A percentile compares a stretch with the other conserved stretches of the same genome.
Conservation (phyloP, 345 rosid species). For the Populus ilicifolia region DNA sequence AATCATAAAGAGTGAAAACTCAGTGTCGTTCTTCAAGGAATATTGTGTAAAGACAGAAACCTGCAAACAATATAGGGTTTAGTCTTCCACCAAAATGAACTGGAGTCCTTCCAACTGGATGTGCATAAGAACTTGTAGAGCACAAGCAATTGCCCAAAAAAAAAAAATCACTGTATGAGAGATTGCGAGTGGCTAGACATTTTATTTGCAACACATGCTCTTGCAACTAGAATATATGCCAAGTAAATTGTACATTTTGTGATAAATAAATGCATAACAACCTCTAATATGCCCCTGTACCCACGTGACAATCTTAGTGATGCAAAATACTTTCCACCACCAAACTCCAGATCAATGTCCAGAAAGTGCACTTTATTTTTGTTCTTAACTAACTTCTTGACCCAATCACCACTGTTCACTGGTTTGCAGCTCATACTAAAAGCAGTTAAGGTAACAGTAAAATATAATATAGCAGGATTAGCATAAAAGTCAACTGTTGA, state of each 20-base stretch:
- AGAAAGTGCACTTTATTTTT: conserved; percentile 47
- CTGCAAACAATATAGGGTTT: conserved; percentile 42
- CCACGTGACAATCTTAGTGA: conserved; percentile 81
- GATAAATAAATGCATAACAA: conserved; percentile 21
- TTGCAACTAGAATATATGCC: neutral
- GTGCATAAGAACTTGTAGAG: neutral
- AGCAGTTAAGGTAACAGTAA: conserved; percentile 58
- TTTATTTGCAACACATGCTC: conserved; percentile 5
- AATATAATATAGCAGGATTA: conserved; percentile 66
- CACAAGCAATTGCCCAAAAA: neutral
- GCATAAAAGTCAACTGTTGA: conserved; percentile 73
- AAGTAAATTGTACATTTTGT: neutral
- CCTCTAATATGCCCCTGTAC: conserved; percentile 80
- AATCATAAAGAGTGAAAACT: conserved; percentile 50
- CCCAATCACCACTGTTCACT: conserved; percentile 81
- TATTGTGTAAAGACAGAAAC: conserved; percentile 66
- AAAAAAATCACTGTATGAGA: neutral
- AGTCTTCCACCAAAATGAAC: conserved; percentile 5
- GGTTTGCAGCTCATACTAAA: conserved; percentile 69
- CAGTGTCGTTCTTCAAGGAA: conserved; percentile 73
- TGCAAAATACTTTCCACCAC: conserved; percentile 72
- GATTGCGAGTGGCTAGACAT: conserved; percentile 7
- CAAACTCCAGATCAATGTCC: conserved; percentile 81
- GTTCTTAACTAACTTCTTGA: conserved; percentile 64
- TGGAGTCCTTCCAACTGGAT: neutral